Percentiles rank a stretch among this genome's conserved stretches.
phyloP scores from a whole-genome alignment of 1,139 yeast species.

The Yamadazyma atlantica region DNA sequence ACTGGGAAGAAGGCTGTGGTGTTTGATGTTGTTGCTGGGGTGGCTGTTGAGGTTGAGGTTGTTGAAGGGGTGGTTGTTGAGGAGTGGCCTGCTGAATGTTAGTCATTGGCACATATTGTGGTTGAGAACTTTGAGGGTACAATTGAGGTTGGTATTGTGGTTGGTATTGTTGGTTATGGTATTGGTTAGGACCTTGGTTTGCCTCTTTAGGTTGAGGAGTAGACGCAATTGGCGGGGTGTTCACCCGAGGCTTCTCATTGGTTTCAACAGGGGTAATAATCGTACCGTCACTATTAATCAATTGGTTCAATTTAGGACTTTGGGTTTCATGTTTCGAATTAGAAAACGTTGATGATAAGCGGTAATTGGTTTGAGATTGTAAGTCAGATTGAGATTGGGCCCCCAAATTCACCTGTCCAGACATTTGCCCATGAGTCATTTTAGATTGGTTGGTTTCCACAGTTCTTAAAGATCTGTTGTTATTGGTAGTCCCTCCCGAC shows the following conservation, averaged over 20 bases:
- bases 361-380: constrained; percentile 12
- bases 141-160: constrained; percentile 13
- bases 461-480: constrained; percentile 25
- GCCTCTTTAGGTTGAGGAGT: constrained; percentile 7
- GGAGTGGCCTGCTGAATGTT: constrained; percentile 12
- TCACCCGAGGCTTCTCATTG: constrained; percentile 12
- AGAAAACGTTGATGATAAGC: constrained; percentile 41
- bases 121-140: constrained; percentile 15
- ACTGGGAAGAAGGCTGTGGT: constrained; percentile 1
- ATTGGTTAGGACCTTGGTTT: constrained; percentile 1
- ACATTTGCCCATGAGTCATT: constrained; percentile 12
- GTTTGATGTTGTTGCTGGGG: not conserved
- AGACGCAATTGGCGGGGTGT: constrained; percentile 10
- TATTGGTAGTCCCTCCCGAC: constrained; percentile 20
- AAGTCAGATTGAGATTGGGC: constrained; percentile 17
- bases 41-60: constrained; percentile 2
- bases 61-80: constrained; percentile 10
- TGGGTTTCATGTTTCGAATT: constrained; percentile 23
- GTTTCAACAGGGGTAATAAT: constrained; percentile 46
- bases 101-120: constrained; percentile 10
- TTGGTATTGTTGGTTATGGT: constrained; percentile 10
- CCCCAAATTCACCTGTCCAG: constrained; percentile 12
- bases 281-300: constrained; percentile 51
- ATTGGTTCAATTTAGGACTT: constrained; percentile 40
- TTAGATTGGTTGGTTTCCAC: constrained; percentile 20